These are phyloP conservation scores for Gossypium laxum DNA, from an alignment of 441 rosid species.

Conservation along the genomic window DNA sequence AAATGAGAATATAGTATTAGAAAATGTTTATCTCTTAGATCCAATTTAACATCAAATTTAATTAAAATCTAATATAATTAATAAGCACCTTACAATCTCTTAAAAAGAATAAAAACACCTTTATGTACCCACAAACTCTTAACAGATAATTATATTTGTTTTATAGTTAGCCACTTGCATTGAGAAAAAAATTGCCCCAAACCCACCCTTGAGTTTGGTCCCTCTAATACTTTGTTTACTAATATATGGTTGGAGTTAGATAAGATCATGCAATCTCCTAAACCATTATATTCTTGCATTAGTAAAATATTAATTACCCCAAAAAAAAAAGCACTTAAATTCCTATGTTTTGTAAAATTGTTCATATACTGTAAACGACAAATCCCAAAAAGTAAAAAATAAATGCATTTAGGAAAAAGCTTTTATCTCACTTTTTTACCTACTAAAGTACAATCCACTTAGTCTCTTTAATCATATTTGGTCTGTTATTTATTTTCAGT, in stretches of 20 bases:
- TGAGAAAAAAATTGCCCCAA: neutral
- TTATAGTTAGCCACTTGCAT: neutral
- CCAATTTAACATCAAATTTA: too few species aligned
- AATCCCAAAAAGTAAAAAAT: neutral
- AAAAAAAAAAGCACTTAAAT: neutral
- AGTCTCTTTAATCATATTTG: neutral
- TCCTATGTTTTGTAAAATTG: neutral
- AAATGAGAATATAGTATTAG: too few species aligned
- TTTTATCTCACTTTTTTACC: neutral
- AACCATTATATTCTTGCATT: neutral
- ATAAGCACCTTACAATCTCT: too few species aligned
- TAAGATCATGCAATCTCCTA: slow-evolving; percentile 7
- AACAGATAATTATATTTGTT: neutral
- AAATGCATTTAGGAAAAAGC: neutral
- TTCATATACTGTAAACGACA: neutral
- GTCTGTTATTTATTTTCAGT: neutral
- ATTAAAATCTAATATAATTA: too few species aligned
- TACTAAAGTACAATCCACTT: neutral
- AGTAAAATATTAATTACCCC: neutral
- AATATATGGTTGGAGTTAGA: neutral
- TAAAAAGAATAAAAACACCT: neutral
- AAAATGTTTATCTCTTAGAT: too few species aligned
- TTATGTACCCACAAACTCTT: neutral
- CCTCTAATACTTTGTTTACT: neutral
- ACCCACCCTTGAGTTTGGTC: neutral